phyloP scores from a whole-genome alignment of 768 basidiomycete species.

The Mycena filopes region DNA sequence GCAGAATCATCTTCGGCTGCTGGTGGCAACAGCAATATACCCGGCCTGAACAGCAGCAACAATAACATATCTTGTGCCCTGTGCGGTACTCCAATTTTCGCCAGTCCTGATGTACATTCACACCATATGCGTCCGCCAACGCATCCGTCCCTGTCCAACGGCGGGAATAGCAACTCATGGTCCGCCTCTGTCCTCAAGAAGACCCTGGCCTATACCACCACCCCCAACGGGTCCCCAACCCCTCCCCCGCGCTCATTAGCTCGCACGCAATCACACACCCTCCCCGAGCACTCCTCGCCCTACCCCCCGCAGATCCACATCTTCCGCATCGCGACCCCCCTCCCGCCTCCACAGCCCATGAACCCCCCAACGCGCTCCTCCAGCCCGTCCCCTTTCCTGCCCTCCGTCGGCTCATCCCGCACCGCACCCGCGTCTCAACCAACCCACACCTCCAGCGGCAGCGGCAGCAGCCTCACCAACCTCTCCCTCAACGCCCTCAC shows the following conservation, averaged over 20 bases:
- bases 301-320: constrained; percentile 67
- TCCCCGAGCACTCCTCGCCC: constrained; percentile 26
- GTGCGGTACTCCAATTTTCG: constrained; percentile 72
- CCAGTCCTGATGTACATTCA: constrained; percentile 41
- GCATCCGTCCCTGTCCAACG: constrained; percentile 45
- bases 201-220: constrained; percentile 41
- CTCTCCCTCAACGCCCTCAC: constrained; percentile 43
- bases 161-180: constrained; percentile 54
- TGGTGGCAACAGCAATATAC: constrained; percentile 50
- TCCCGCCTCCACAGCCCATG: constrained; percentile 41
- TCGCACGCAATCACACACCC: constrained; percentile 37
- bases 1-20: constrained; percentile 58
- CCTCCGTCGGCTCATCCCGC: constrained; percentile 34
- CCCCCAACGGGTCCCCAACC: constrained; percentile 43
- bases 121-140: constrained; percentile 43
- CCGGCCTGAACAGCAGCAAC: constrained; percentile 54
- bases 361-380: constrained; percentile 29
- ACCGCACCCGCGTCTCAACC: constrained; percentile 31
- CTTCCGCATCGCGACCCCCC: constrained; percentile 67
- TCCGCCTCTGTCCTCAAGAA: constrained; percentile 72
- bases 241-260: constrained; percentile 41
- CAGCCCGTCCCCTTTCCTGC: constrained; percentile 46
- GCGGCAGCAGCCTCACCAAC: constrained; percentile 45
- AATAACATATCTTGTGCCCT: constrained; percentile 80
- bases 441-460: constrained; percentile 36